Evolutionary conservation across 2,329 filamentous ascomycete genomes (phyloP).

Genomic region (Aspergillus alliaceus): DNA sequence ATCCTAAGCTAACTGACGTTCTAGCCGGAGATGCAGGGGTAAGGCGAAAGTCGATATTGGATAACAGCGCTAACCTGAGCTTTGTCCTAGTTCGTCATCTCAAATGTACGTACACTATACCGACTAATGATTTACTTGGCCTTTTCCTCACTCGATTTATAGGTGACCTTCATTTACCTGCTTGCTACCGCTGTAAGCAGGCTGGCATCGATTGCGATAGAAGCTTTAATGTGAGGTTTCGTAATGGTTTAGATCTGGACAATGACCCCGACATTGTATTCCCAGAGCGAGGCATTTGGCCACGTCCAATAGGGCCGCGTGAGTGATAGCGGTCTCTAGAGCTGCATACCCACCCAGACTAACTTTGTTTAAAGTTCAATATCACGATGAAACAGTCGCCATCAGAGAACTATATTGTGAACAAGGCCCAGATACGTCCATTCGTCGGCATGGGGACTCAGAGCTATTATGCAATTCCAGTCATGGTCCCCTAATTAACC

Average conservation of each 20-base stretch:
- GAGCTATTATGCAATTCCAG: not conserved
- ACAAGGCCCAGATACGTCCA: not conserved
- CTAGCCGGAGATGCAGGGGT: slow-evolving; percentile 26
- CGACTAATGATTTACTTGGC: not conserved
- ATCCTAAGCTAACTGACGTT: not conserved
- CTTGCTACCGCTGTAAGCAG: slow-evolving; percentile 18
- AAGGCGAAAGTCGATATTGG: not conserved
- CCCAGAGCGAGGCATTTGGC: slow-evolving; percentile 16
- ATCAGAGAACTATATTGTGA: slow-evolving; percentile 16
- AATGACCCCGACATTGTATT: slow-evolving; percentile 15
- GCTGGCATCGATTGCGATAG: slow-evolving; percentile 19
- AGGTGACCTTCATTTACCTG: slow-evolving; percentile 19
- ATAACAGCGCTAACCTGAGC: not conserved
- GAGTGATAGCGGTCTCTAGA: not conserved
- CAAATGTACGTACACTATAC: slow-evolving; percentile 16
- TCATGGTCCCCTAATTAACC: not conserved
- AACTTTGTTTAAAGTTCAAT: slow-evolving; percentile 14
- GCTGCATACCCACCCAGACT: not conserved
- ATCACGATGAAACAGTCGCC: slow-evolving; percentile 24
- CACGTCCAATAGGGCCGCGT: slow-evolving; percentile 17
- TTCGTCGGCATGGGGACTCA: not conserved
- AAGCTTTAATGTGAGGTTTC: slow-evolving; percentile 21
- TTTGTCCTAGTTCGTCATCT: slow-evolving; percentile 20
- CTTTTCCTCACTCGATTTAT: not conserved
- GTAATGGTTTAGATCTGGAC: slow-evolving; percentile 16